Conservation (phyloP, 1,284 basidiomycete species). For the Ceratobasidium papillatum region DNA sequence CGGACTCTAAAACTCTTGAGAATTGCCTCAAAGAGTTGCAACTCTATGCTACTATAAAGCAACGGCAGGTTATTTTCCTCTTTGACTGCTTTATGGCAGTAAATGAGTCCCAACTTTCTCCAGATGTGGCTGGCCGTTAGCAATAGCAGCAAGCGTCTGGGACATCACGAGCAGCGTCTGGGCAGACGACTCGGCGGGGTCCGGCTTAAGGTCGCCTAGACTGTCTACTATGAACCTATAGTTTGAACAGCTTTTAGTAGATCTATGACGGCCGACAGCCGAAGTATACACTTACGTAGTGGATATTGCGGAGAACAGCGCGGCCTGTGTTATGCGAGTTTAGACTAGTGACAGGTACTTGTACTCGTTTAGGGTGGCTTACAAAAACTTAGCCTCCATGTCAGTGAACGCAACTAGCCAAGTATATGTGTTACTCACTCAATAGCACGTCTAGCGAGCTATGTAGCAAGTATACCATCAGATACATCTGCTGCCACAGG, state of each 20-base stretch:
- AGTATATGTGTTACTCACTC: background rate
- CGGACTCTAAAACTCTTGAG: too few relatives aligned
- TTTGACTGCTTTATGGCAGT: background rate
- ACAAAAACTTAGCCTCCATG: background rate
- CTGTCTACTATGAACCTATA: constrained; percentile 27
- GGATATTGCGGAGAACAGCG: constrained; percentile 13
- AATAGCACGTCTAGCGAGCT: constrained; percentile 18
- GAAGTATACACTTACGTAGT: background rate
- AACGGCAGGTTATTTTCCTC: too few relatives aligned
- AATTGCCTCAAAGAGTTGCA: too few relatives aligned
- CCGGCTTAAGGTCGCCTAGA: background rate
- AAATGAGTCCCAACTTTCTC: background rate
- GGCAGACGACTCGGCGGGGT: constrained; percentile 16
- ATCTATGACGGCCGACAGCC: too few relatives aligned
- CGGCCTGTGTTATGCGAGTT: background rate
- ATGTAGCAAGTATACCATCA: background rate
- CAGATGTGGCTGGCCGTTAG: background rate
- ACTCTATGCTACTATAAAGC: too few relatives aligned
- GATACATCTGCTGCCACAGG: background rate
- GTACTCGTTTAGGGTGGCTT: background rate
- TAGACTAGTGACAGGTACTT: background rate
- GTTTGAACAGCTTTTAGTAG: background rate
- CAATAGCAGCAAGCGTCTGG: background rate
- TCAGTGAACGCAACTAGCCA: background rate
- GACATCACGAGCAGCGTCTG: constrained; percentile 16